Conservation (phyloP, 352 stramenopile species). For the Pythium diclinum region DNA sequence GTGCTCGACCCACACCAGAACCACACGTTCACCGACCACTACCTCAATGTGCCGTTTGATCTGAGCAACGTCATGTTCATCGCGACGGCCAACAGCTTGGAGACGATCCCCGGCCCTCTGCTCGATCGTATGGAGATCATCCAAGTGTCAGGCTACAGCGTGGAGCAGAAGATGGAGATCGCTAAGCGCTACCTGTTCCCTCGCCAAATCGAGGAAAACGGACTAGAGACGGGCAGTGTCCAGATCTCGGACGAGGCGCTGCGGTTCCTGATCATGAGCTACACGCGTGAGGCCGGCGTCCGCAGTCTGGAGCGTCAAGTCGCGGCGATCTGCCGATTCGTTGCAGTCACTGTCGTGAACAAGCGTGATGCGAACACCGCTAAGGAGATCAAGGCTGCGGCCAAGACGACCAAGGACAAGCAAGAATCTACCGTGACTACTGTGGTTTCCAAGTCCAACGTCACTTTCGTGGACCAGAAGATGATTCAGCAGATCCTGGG, state of each 20-base stretch:
- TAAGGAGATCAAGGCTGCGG: slow-evolving; percentile 17
- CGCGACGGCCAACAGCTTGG: slow-evolving; percentile 80
- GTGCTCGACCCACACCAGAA: slow-evolving; percentile 88
- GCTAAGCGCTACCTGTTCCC: slow-evolving; percentile 72
- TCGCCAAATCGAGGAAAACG: slow-evolving; percentile 74
- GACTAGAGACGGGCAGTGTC: slow-evolving; percentile 45
- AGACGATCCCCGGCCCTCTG: slow-evolving; percentile 73
- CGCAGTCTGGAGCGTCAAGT: slow-evolving; percentile 81
- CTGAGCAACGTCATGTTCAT: slow-evolving; percentile 84
- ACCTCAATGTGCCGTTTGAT: slow-evolving; percentile 85
- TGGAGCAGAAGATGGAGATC: slow-evolving; percentile 84
- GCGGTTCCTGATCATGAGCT: slow-evolving; percentile 68
- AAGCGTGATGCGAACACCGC: slow-evolving; percentile 33
- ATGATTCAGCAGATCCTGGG: slow-evolving; percentile 63
- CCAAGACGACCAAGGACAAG: slow-evolving; percentile 17
- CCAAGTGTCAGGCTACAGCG: slow-evolving; percentile 75
- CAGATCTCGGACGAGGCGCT: slow-evolving; percentile 59
- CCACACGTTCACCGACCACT: slow-evolving; percentile 85
- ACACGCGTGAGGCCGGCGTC: slow-evolving; percentile 87
- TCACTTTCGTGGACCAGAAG: slow-evolving; percentile 45
- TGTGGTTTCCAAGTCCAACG: neutral
- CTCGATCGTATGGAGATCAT: slow-evolving; percentile 87
- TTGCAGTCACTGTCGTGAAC: slow-evolving; percentile 67
- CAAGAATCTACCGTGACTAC: neutral
- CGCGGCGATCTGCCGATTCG: slow-evolving; percentile 65